Evolutionary conservation across 305 asterid species (phyloP), one percentile per base, ranked within the genome.

Genomic region (Solanum hybrid): DNA sequence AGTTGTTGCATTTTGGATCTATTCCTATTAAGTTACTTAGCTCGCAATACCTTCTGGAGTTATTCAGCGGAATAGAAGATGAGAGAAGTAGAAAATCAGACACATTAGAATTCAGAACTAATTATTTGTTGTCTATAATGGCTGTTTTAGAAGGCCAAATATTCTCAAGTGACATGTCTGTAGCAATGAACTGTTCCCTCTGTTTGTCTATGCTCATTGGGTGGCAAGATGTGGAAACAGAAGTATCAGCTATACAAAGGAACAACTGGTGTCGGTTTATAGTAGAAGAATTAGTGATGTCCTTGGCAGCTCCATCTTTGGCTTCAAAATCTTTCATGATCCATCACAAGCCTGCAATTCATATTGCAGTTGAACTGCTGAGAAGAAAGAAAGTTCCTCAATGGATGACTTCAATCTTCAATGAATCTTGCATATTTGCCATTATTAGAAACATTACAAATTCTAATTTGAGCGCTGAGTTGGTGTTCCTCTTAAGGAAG

Each of bases 1-100:
- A 92, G 94, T 91, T 97, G 91, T 90, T 97, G 94, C 96, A 97
- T 92, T 97, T 95, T 89, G 99, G 99, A 87, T 94, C 97, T 85
- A 92, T 95, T 90, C 90, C 93, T 57, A 91, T 95, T 61, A 97
- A 95, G 91, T 93, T 94, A 83, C 89, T 95, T 79, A 93, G 98
- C 92, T 97, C 99, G 29, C 93, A 92, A 79, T 96, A 97, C 90
- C 96, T 97, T 73, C 89, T 93, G 94, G 98, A 96, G 90, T 89
- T 95, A 89, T 95, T 96, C 89, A 92, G 80, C 70, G 93, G 93
- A 91, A 90, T 96, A 90, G 91, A 95, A 89, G 93, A 92, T 61
- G 87, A 83, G 76, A 91, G 78, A 79, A 83, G 80, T 79, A 90
- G 45, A 90, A 90, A 94, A 79, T 88, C 91, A 87, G 92, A 86